Conservation (phyloP, 345 rosid species). For the Jatropha curcas region DNA sequence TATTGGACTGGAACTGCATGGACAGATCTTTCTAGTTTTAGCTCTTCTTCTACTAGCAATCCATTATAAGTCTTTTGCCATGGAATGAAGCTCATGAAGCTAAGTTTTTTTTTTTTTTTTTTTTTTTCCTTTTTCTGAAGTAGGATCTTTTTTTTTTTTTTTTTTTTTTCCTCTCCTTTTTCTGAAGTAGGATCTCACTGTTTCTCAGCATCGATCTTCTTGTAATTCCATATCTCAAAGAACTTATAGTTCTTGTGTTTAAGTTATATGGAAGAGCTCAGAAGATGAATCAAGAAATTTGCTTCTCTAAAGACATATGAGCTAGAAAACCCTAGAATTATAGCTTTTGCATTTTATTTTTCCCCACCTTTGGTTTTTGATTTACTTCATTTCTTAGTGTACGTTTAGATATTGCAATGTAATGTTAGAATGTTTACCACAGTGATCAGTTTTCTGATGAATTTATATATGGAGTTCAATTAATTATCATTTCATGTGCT, state of each 20-base stretch:
- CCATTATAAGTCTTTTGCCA: conserved; percentile 14
- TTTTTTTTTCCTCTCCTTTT: conserved; percentile 12
- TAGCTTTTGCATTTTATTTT: background rate
- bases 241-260: background rate
- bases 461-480: conserved; percentile 15
- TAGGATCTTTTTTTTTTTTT: too few species aligned
- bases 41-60: conserved; percentile 59
- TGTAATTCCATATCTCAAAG: conserved; percentile 20
- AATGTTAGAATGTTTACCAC: conserved; percentile 24
- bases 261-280: conserved; percentile 10
- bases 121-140: conserved; percentile 20
- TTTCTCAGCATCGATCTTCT: background rate
- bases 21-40: conserved; percentile 64
- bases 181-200: background rate
- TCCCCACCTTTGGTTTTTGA: background rate
- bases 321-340: conserved; percentile 40
- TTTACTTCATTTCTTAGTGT: conserved; percentile 1
- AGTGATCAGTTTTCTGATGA: conserved; percentile 27
- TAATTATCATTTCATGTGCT: too few species aligned
- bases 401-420: conserved; percentile 16
- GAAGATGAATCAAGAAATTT: conserved; percentile 7
- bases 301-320: conserved; percentile 3
- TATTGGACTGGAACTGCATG: conserved; percentile 44
- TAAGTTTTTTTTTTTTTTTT: background rate
- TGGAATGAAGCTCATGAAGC: background rate